A percentile compares a stretch with the other conserved stretches of the same genome.
Evolutionary conservation across 2,329 filamentous ascomycete genomes (phyloP).

Genomic region (Aspergillus fumigatus): DNA sequence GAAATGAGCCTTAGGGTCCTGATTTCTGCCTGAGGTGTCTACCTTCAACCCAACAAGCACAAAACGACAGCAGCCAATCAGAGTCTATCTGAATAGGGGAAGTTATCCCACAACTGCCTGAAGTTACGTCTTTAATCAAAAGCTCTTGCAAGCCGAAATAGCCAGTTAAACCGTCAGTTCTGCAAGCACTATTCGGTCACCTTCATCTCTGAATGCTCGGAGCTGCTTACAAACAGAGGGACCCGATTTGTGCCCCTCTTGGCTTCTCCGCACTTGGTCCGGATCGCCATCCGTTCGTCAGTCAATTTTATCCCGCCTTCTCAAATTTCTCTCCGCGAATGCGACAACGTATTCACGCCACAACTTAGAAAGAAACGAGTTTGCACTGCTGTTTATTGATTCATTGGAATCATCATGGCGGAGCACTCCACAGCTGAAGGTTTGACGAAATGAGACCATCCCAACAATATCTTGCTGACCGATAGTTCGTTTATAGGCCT

Average conservation of each 20-base stretch:
- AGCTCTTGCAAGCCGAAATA: not conserved
- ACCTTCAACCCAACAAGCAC: not conserved
- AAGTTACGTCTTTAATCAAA: not conserved
- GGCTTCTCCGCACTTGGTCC: not conserved
- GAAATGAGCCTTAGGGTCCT: not conserved
- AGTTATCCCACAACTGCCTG: not conserved
- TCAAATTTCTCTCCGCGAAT: not conserved
- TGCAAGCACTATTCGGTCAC: not conserved
- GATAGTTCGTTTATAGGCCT: conserved; percentile 22
- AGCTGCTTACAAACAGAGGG: not conserved
- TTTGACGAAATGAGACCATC: not conserved
- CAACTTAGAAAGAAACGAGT: not conserved
- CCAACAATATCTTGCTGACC: not conserved
- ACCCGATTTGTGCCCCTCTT: not conserved
- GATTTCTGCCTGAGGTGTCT: not conserved
- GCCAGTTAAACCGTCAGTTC: not conserved
- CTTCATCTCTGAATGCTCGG: not conserved
- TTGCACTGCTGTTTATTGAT: not conserved
- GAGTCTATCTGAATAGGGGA: not conserved
- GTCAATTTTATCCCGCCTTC: not conserved
- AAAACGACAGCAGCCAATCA: conserved; percentile 5
- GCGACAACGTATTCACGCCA: not conserved
- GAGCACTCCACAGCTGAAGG: conserved; percentile 8
- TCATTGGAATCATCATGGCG: conserved; percentile 6
- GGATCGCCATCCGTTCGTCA: not conserved